phyloP scores from a whole-genome alignment of 371 early-diverging fungal genomes.

The Lichtheimia ornata region DNA sequence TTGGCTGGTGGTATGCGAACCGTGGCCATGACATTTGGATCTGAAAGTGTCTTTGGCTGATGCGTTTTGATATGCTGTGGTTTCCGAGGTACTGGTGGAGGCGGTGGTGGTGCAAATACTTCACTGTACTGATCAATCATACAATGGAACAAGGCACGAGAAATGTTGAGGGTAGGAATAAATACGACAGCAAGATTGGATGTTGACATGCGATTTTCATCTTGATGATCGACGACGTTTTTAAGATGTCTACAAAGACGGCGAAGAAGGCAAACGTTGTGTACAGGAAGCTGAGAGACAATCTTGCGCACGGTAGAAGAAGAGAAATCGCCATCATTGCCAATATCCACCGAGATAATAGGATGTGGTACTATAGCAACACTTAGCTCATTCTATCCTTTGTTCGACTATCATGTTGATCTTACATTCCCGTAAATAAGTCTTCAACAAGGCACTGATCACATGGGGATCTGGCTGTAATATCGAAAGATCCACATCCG shows the following conservation, averaged over 20 bases:
- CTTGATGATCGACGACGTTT: conserved; percentile 60
- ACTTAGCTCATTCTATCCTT: background rate
- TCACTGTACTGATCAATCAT: conserved; percentile 40
- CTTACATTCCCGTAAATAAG: conserved; percentile 77
- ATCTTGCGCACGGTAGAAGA: conserved; percentile 5
- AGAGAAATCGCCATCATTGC: background rate
- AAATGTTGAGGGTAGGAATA: conserved; percentile 76
- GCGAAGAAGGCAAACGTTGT: conserved; percentile 59
- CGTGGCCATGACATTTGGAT: conserved; percentile 19
- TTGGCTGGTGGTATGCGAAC: conserved; percentile 32
- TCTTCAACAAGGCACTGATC: conserved; percentile 81
- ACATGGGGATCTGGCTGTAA: conserved; percentile 72
- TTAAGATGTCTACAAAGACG: conserved; percentile 68
- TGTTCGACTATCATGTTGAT: background rate
- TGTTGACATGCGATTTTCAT: conserved; percentile 75
- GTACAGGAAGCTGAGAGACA: conserved; percentile 47
- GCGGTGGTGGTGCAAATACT: conserved; percentile 10
- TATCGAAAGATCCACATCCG: background rate
- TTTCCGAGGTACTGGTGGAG: conserved; percentile 38
- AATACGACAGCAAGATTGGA: conserved; percentile 83
- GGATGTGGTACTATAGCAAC: conserved; percentile 44
- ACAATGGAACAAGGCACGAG: conserved; percentile 67
- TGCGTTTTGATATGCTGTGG: conserved; percentile 26
- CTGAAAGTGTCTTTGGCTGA: conserved; percentile 30
- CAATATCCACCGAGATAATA: conserved; percentile 33